phyloP scores from a whole-genome alignment of 108 stramenopile species.

The Nitzschia sp. region DNA sequence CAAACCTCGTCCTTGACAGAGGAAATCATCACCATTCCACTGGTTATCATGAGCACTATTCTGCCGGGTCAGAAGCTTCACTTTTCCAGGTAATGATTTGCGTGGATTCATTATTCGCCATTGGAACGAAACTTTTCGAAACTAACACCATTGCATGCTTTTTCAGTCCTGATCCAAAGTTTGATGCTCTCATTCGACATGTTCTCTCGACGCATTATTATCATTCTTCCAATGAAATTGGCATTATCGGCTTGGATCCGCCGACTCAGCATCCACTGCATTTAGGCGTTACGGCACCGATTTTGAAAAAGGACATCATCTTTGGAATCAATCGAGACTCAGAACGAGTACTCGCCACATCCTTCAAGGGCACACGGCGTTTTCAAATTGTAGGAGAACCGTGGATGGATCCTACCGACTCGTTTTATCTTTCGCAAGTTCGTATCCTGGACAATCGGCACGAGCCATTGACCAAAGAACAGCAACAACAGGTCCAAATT shows the following conservation, averaged over 20 bases:
- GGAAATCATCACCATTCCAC: conserved; percentile 14
- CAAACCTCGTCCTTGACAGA: too few species aligned
- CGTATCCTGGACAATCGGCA: conserved; percentile 23
- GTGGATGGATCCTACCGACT: conserved; percentile 27
- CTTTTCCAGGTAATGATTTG: conserved; percentile 12
- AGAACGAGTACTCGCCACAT: conserved; percentile 13
- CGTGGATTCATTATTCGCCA: background rate
- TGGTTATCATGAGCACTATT: conserved; percentile 26
- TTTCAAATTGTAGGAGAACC: conserved; percentile 35
- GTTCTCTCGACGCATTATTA: background rate
- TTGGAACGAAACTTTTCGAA: background rate
- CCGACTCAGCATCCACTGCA: conserved; percentile 10
- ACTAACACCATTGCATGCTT: background rate
- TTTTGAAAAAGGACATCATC: conserved; percentile 2
- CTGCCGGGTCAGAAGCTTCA: conserved; percentile 26
- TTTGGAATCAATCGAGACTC: conserved; percentile 8
- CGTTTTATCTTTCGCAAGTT: conserved; percentile 37
- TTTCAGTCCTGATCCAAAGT: conserved; percentile 30
- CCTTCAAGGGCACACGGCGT: conserved; percentile 18
- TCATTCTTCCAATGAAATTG: conserved; percentile 19
- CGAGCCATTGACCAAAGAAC: conserved; percentile 7
- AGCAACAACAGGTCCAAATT: conserved; percentile 1
- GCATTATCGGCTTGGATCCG: conserved; percentile 26
- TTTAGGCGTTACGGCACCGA: conserved; percentile 22
- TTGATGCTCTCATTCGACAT: conserved; percentile 21